A percentile compares a stretch with the other conserved stretches of the same genome.
These are phyloP conservation scores for Gnetum montanum DNA, from an alignment of 75 land plant genomes.

Conservation along the genomic window DNA sequence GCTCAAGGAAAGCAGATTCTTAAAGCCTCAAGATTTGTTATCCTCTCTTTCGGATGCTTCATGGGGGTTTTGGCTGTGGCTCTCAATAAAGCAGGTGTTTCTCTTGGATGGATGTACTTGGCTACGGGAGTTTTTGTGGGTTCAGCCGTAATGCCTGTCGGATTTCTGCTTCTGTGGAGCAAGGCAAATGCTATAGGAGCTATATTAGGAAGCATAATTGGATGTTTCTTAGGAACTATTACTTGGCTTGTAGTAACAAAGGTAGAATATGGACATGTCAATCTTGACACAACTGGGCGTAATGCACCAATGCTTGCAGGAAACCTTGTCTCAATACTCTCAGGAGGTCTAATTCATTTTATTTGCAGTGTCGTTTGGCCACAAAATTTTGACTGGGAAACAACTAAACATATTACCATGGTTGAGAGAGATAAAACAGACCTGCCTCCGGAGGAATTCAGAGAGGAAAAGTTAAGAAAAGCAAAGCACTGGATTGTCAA, in stretches of 20 bases:
- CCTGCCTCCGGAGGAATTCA: constrained; percentile 69
- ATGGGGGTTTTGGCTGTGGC: constrained; percentile 91
- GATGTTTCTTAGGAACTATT: constrained; percentile 64
- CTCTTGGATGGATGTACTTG: constrained; percentile 96
- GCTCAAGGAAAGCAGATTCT: constrained; percentile 92
- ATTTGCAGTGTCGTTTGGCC: constrained; percentile 65
- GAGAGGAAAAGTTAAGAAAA: constrained; percentile 44
- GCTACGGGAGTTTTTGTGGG: constrained; percentile 98
- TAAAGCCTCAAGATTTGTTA: constrained; percentile 54
- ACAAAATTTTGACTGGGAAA: constrained; percentile 89
- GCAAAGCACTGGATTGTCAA: constrained; percentile 84
- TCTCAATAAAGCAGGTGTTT: constrained; percentile 89
- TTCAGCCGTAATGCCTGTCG: constrained; percentile 91
- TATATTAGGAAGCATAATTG: constrained; percentile 55
- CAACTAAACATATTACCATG: constrained; percentile 59
- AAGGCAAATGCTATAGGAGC: constrained; percentile 93
- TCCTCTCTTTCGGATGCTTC: constrained; percentile 78
- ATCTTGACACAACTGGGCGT: constrained; percentile 81
- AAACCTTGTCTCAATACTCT: constrained; percentile 82
- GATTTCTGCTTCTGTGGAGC: constrained; percentile 92
- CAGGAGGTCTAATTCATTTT: constrained; percentile 78
- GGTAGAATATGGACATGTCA: constrained; percentile 62
- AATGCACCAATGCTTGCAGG: constrained; percentile 99
- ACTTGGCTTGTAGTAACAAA: constrained; percentile 77
- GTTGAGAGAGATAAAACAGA: constrained; percentile 64